Percentiles rank a stretch among this genome's conserved stretches.
phyloP scores from a whole-genome alignment of 495 filamentous ascomycete genomes.

The Aspergillus sclerotioniger region DNA sequence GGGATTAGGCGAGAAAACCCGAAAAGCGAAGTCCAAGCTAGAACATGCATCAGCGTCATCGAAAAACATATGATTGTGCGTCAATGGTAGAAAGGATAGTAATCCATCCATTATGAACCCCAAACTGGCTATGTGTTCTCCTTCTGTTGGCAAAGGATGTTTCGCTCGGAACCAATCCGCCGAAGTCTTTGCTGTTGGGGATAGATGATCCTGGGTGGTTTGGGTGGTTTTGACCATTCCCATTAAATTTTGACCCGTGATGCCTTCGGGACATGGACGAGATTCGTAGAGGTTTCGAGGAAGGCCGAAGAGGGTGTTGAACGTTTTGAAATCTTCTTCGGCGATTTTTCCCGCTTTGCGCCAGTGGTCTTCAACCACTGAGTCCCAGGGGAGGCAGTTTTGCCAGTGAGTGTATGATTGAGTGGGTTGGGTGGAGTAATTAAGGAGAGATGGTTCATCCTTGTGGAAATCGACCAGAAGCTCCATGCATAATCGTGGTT shows the following conservation, averaged over 20 bases:
- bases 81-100: conserved; percentile 5
- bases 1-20: conserved; percentile 1
- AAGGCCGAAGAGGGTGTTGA: conserved; percentile 9
- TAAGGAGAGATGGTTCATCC: conserved; percentile 1
- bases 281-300: conserved; percentile 2
- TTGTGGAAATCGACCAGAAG: conserved; percentile 12
- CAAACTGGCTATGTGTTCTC: conserved; percentile 8
- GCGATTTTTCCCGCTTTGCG: background rate
- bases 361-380: background rate
- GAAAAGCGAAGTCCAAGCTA: conserved; percentile 12
- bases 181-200: background rate
- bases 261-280: conserved; percentile 6
- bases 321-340: background rate
- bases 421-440: conserved; percentile 5
- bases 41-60: conserved; percentile 10
- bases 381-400: background rate
- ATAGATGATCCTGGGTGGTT: conserved; percentile 2
- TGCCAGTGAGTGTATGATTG: background rate
- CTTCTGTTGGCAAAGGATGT: background rate
- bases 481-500: conserved; percentile 4
- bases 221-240: conserved; percentile 6
- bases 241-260: conserved; percentile 6
- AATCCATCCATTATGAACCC: conserved; percentile 8
- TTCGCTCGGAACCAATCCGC: conserved; percentile 14
- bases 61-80: conserved; percentile 11